Base-by-base conservation (phyloP, 352 stramenopile species). In the Aphanomyces invadans region DNA sequence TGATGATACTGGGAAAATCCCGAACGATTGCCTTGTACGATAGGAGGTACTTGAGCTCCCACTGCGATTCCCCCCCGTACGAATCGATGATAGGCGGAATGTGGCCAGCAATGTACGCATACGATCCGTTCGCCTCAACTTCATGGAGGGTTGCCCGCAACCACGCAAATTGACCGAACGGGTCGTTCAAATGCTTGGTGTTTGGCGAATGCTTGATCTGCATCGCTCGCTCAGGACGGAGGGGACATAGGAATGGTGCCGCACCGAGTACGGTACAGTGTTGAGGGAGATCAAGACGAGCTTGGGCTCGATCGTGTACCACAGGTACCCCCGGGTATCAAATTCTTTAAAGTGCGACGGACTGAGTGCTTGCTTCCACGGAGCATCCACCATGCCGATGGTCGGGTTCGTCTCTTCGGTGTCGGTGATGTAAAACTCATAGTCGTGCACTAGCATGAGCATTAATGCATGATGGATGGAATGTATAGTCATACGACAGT, bases 21-120 rank as follows among this genome's bases (percentile, higher is more conserved):
- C 69, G 67, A 7, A 96, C 70, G 38, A 97, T 89, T 2, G 64
- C 29, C 66, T 87, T 81, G 78, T 97, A 98, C 36, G 54, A 77
- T 0, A 75, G 67, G 23, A 96, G 85, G 72, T 97, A 97, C 63
- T 76, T 68, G 33, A 86, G 73, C 39, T 91, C 80, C 90, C 92
- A 98, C 63, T 95, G 77, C 3, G 91, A 79, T 3, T 78, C 72
- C 19, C 86, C 86, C 4, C 75, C 70, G 69, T 89, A 96, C 57
- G 85, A 95, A 60, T 92, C 89, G 25, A 98, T 80, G 44, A 94
- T 80, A 4, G 92, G 92, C 11, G 89, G 79, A 62, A 98, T 96
- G 67, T 98, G 92, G 11, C 90, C 90, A 31, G 88, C 76, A 46
- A 98, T 89, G 64, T 91, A 95, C 17, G 87, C 88, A 28, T 81